These are phyloP conservation scores for Penicillium oxalicum DNA, from an alignment of 2,329 filamentous ascomycete species.

Conservation along the genomic window DNA sequence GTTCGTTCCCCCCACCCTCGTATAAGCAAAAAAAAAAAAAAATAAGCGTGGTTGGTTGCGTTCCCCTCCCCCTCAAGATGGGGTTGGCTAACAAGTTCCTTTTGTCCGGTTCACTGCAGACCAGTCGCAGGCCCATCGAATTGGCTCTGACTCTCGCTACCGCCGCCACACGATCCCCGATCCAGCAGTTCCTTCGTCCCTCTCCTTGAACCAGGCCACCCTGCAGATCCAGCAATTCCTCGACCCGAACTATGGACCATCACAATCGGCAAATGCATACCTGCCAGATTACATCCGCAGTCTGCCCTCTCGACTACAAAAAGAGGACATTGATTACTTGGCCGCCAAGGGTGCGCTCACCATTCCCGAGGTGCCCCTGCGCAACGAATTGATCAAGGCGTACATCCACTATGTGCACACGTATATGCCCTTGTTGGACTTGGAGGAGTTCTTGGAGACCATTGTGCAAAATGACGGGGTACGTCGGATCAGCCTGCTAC, in stretches of 20 bases:
- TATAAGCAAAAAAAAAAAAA: no score
- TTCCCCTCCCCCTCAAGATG: not conserved
- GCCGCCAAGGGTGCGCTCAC: conserved; percentile 77
- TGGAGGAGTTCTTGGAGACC: conserved; percentile 53
- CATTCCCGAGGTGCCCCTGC: conserved; percentile 63
- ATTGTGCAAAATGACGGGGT: conserved; percentile 63
- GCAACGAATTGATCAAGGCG: conserved; percentile 72
- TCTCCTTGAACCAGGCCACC: conserved; percentile 33
- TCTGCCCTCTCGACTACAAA: conserved; percentile 67
- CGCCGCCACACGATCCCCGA: conserved; percentile 42
- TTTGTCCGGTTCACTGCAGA: conserved; percentile 14
- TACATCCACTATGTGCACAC: conserved; percentile 89
- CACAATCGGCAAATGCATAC: conserved; percentile 41
- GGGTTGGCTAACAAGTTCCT: not conserved
- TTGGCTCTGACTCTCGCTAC: conserved; percentile 42
- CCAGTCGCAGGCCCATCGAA: conserved; percentile 38
- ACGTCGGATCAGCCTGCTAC: conserved; percentile 69
- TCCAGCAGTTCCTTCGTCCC: conserved; percentile 34
- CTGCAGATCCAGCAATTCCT: conserved; percentile 34
- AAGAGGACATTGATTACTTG: conserved; percentile 78
- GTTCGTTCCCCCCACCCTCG: conserved; percentile 41
- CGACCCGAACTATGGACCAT: conserved; percentile 45
- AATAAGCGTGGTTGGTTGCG: no score
- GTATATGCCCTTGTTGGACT: conserved; percentile 80
- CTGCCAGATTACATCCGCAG: conserved; percentile 70